These are phyloP conservation scores for Alternaria brassicae DNA, from an alignment of 2,329 filamentous ascomycete genomes.

Conservation along the genomic window DNA sequence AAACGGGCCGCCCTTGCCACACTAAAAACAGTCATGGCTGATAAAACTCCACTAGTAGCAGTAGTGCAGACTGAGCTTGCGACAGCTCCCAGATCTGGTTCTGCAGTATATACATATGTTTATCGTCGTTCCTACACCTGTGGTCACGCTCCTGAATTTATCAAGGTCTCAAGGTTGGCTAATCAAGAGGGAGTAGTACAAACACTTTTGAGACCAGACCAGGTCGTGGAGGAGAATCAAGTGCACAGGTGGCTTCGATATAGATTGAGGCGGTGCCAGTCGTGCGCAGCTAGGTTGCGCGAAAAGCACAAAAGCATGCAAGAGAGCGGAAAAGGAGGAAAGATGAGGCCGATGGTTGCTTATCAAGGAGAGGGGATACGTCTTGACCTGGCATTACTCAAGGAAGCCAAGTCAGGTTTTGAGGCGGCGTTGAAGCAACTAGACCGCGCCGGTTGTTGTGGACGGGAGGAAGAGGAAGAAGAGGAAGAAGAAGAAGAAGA, in stretches of 20 bases:
- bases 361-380: slow-evolving; percentile 6
- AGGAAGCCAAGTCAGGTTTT: slow-evolving; percentile 1
- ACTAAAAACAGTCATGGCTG: slow-evolving; percentile 1
- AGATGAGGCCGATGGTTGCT: not conserved
- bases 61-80: not conserved
- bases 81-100: not conserved
- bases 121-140: slow-evolving; percentile 26
- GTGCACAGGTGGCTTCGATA: not conserved
- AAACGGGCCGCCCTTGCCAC: not conserved
- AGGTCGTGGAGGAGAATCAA: not conserved
- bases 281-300: slow-evolving; percentile 11
- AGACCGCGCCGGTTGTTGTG: not conserved
- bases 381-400: not conserved
- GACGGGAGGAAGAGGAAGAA: not conserved
- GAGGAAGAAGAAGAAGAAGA: not conserved
- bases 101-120: slow-evolving; percentile 17
- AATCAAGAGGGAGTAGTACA: slow-evolving; percentile 6
- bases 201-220: slow-evolving; percentile 7
- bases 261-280: slow-evolving; percentile 12
- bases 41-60: not conserved
- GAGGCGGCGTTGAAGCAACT: slow-evolving; percentile 4
- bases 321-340: not conserved
- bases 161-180: slow-evolving; percentile 16
- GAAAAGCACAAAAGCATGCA: not conserved
- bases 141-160: slow-evolving; percentile 26